A percentile compares a stretch with the other conserved stretches of the same genome.
These are phyloP conservation scores for Catharanthus roseus DNA, from an alignment of 257 asterid species.

Conservation along the genomic window DNA sequence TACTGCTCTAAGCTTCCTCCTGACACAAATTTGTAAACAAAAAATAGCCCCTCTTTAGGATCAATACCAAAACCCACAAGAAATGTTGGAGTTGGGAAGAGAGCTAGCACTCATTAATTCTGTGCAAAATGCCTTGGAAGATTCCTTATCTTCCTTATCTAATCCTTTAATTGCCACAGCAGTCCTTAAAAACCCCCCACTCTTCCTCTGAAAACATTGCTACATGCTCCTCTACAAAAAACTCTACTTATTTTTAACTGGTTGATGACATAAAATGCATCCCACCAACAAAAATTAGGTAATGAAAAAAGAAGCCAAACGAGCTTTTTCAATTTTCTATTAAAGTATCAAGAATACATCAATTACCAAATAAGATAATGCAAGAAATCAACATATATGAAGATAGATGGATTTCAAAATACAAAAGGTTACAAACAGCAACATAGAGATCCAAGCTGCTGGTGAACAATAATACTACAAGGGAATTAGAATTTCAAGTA, in stretches of 20 bases:
- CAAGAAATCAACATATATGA: no score
- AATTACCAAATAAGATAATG: no score
- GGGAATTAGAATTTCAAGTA: no score
- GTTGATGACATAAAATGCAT: constrained; percentile 11
- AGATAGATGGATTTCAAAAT: no score
- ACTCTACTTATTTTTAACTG: constrained; percentile 55
- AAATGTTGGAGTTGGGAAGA: constrained; percentile 55
- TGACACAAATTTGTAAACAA: constrained; percentile 84
- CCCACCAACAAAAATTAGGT: background rate
- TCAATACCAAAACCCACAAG: constrained; percentile 83
- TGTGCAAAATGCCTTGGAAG: constrained; percentile 87
- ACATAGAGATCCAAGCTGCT: no score
- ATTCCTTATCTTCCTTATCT: constrained; percentile 75
- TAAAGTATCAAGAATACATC: no score
- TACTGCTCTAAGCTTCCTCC: constrained; percentile 81
- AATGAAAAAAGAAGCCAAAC: background rate
- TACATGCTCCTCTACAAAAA: constrained; percentile 91
- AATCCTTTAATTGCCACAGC: constrained; percentile 73
- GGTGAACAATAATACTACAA: no score
- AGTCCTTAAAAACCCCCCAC: constrained; percentile 55
- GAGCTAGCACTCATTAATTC: constrained; percentile 92
- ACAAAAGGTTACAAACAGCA: no score
- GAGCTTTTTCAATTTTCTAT: constrained; percentile 6
- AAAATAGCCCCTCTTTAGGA: constrained; percentile 74
- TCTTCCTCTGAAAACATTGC: constrained; percentile 86